A percentile compares a stretch with the other conserved stretches of the same genome.
Conservation (phyloP, 176 grass and related monocot genomes). For the Carex kokanica region DNA sequence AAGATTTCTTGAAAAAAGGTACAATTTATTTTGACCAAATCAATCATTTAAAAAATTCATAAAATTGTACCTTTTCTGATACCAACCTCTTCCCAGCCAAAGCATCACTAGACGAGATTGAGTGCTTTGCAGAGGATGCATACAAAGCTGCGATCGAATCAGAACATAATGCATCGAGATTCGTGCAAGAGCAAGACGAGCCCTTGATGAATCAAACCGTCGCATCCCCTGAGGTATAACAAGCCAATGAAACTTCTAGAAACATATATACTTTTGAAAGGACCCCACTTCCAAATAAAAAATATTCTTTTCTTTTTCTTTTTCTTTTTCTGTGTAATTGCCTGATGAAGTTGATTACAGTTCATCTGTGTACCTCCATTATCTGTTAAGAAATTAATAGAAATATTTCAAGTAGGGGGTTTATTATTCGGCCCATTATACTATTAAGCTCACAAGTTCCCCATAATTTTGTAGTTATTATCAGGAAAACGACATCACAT, state of each 20-base stretch:
- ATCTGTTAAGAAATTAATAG: no score
- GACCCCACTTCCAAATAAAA: no score
- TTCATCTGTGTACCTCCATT: no score
- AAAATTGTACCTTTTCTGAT: not conserved
- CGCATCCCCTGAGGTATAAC: not conserved
- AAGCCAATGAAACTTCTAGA: not conserved
- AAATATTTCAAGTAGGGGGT: no score
- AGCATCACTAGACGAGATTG: constrained; percentile 44
- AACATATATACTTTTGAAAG: no score
- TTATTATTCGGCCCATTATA: no score
- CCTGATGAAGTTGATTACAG: no score
- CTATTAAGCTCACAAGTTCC: no score
- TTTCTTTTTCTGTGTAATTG: no score
- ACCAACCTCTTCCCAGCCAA: constrained; percentile 30
- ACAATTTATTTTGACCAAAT: not conserved
- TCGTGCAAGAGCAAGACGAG: not conserved
- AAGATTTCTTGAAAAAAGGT: constrained; percentile 50
- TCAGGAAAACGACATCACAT: no score
- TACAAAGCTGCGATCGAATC: constrained; percentile 23
- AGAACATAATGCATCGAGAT: constrained; percentile 22
- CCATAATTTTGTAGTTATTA: no score
- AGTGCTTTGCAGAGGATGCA: constrained; percentile 37
- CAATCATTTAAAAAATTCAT: not conserved
- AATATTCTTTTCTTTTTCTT: no score
- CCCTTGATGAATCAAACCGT: not conserved